Percentiles rank a stretch among this genome's conserved stretches.
These are phyloP conservation scores for Pichia nakasei DNA, from an alignment of 805 yeast species.

Conservation along the genomic window DNA sequence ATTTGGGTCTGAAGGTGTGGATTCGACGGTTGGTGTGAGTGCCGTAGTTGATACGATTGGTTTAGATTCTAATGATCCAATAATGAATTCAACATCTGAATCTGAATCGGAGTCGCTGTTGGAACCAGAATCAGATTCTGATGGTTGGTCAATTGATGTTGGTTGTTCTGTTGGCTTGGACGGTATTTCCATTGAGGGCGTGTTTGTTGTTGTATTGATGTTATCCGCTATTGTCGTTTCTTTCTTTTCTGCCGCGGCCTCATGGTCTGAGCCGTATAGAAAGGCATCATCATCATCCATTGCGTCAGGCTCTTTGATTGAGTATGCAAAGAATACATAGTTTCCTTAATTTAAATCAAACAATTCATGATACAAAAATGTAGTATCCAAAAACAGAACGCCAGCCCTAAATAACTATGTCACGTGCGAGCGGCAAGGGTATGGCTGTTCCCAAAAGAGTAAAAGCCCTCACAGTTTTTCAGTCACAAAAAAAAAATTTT, in stretches of 20 bases:
- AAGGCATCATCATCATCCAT: conserved; percentile 64
- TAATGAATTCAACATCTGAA: conserved; percentile 73
- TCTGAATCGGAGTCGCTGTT: conserved; percentile 29
- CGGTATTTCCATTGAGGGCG: no score
- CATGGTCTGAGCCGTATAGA: conserved; percentile 49
- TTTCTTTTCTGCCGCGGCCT: conserved; percentile 10
- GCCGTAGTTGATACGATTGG: conserved; percentile 10
- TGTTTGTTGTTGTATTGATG: not conserved
- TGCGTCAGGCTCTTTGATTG: no score
- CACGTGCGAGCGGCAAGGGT: no score
- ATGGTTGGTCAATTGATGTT: not conserved
- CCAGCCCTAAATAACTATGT: no score
- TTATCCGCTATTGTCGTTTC: not conserved
- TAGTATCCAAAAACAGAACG: no score
- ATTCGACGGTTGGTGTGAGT: not conserved
- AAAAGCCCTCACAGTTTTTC: no score
- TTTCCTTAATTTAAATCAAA: no score
- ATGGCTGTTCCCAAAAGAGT: no score
- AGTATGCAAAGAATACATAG: no score
- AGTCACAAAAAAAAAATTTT: no score
- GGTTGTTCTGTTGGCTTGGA: not conserved
- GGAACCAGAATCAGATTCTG: conserved; percentile 16
- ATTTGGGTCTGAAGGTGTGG: not conserved
- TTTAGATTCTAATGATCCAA: conserved; percentile 32
- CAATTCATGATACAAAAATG: no score